Conservation (phyloP, 495 filamentous ascomycete genomes). For the Aspergillus ostianus region DNA sequence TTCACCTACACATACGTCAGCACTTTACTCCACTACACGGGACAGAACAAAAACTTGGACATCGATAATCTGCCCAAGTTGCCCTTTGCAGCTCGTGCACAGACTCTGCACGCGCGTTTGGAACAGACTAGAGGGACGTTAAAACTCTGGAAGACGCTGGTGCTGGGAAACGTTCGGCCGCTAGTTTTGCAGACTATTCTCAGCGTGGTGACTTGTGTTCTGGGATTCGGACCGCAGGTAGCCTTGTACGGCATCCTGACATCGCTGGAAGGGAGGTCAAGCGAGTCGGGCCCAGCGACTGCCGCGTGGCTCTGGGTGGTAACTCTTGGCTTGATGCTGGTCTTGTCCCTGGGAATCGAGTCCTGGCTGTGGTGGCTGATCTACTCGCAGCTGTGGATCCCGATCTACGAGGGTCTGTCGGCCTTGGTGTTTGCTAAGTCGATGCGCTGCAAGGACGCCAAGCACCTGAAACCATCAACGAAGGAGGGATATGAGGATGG, state of each 20-base stretch:
- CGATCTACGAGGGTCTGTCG: conserved; percentile 66
- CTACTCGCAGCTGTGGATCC: conserved; percentile 60
- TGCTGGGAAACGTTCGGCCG: conserved; percentile 51
- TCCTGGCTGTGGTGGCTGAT: conserved; percentile 64
- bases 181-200: conserved; percentile 56
- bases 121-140: conserved; percentile 44
- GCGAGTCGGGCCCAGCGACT: conserved; percentile 24
- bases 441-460: conserved; percentile 77
- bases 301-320: conserved; percentile 66
- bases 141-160: conserved; percentile 61
- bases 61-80: conserved; percentile 58
- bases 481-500: conserved; percentile 30
- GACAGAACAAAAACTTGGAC: conserved; percentile 54
- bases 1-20: conserved; percentile 65
- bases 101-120: conserved; percentile 44
- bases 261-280: conserved; percentile 56
- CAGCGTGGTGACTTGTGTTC: conserved; percentile 49
- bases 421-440: conserved; percentile 75
- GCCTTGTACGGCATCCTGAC: conserved; percentile 63
- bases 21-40: conserved; percentile 50
- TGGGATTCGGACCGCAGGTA: conserved; percentile 69
- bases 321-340: conserved; percentile 56
- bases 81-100: conserved; percentile 25
- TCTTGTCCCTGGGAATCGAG: conserved; percentile 57
- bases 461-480: conserved; percentile 43